Conservation (phyloP, 768 basidiomycete genomes). For the Lentinula lateritia region DNA sequence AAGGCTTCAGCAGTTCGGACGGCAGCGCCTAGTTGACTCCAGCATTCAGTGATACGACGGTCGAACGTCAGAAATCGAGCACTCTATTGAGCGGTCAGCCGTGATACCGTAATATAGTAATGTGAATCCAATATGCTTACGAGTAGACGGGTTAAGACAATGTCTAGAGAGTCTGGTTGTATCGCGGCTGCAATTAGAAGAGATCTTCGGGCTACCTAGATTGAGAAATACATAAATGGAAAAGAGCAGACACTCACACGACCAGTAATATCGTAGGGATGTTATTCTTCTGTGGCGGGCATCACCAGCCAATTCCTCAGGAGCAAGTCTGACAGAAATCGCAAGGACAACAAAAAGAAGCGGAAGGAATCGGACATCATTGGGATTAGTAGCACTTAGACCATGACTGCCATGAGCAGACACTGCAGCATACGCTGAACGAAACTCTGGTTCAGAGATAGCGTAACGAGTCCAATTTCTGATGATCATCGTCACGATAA, state of each 20-base stretch:
- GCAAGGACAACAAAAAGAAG: slow-evolving; percentile 92
- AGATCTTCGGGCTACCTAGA: slow-evolving; percentile 66
- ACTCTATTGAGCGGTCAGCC: slow-evolving; percentile 34
- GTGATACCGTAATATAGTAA: slow-evolving; percentile 32
- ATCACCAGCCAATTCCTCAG: slow-evolving; percentile 80
- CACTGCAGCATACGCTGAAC: slow-evolving; percentile 62
- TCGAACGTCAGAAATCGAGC: slow-evolving; percentile 64
- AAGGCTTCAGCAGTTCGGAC: slow-evolving; percentile 91
- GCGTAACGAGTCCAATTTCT: slow-evolving; percentile 96
- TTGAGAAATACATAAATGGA: slow-evolving; percentile 6
- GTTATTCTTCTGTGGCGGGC: slow-evolving; percentile 69
- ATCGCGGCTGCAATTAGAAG: slow-evolving; percentile 90
- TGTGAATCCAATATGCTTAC: slow-evolving; percentile 53
- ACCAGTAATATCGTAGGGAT: slow-evolving; percentile 92
- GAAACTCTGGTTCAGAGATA: slow-evolving; percentile 79
- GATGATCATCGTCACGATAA: background rate
- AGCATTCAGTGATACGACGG: slow-evolving; percentile 88
- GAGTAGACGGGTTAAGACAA: slow-evolving; percentile 87
- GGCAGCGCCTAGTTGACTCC: slow-evolving; percentile 92
- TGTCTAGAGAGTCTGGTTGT: slow-evolving; percentile 86
- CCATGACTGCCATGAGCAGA: slow-evolving; percentile 57
- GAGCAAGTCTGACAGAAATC: slow-evolving; percentile 79
- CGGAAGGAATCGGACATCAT: slow-evolving; percentile 81
- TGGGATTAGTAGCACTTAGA: slow-evolving; percentile 56
- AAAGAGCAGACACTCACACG: slow-evolving; percentile 52